Evolutionary conservation across 345 rosid genomes (phyloP).

Genomic region (Zanthoxylum bungeanum): DNA sequence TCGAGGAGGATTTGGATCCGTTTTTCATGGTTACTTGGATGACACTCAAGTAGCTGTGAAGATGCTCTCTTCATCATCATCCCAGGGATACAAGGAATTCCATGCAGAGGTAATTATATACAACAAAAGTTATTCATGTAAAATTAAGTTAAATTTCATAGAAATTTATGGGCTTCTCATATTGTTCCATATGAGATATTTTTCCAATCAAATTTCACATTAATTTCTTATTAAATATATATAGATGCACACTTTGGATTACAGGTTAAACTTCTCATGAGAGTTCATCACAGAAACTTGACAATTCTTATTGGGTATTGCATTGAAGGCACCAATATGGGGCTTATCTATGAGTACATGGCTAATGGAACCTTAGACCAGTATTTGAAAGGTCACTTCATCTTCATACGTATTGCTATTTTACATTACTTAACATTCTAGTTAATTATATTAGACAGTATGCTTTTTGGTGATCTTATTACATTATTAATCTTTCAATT

Average conservation of each 20-base stretch:
- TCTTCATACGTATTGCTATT: too few relatives aligned
- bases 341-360: slow-evolving; percentile 57
- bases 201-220: too few relatives aligned
- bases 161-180: neutral
- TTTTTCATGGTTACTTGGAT: slow-evolving; percentile 38
- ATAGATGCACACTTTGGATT: too few relatives aligned
- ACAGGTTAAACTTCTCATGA: slow-evolving; percentile 47
- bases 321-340: slow-evolving; percentile 23
- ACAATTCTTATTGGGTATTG: slow-evolving; percentile 30
- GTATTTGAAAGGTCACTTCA: slow-evolving; percentile 37
- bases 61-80: slow-evolving; percentile 43
- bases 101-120: slow-evolving; percentile 43
- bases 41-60: slow-evolving; percentile 45
- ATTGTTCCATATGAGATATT: slow-evolving; percentile 20
- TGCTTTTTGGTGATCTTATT: too few relatives aligned
- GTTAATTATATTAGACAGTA: neutral
- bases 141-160: neutral
- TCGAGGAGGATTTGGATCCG: slow-evolving; percentile 30
- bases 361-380: slow-evolving; percentile 41
- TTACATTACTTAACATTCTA: neutral
- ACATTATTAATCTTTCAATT: neutral
- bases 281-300: slow-evolving; percentile 60
- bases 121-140: too few relatives aligned
- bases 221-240: too few relatives aligned
- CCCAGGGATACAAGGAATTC: slow-evolving; percentile 43